These are phyloP conservation scores for Ophiosphaerella korrae DNA, from an alignment of 2,329 filamentous ascomycete species.

Conservation along the genomic window DNA sequence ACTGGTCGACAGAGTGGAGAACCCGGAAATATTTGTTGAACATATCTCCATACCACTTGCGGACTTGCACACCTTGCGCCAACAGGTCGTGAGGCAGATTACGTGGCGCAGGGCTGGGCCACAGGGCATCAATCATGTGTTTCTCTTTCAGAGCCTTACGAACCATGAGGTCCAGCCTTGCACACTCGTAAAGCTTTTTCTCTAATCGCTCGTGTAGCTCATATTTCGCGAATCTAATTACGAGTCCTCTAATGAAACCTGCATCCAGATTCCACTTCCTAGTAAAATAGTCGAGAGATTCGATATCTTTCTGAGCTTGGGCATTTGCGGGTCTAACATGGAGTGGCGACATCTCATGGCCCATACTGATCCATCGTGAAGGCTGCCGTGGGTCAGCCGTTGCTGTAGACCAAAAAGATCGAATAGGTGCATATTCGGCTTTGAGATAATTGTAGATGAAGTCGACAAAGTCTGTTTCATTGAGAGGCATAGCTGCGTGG, in stretches of 20 bases:
- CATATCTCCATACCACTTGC: constrained; percentile 47
- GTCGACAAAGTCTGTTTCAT: constrained; percentile 40
- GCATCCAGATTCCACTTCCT: constrained; percentile 39
- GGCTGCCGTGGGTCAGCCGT: constrained; percentile 38
- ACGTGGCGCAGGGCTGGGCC: constrained; percentile 39
- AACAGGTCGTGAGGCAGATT: constrained; percentile 34
- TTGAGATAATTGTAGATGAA: constrained; percentile 47
- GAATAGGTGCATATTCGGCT: constrained; percentile 45
- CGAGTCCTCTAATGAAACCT: constrained; percentile 38
- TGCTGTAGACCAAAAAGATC: constrained; percentile 44
- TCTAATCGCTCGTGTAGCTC: constrained; percentile 44
- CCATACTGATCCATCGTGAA: constrained; percentile 40
- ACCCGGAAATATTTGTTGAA: constrained; percentile 44
- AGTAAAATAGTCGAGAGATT: constrained; percentile 40
- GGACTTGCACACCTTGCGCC: constrained; percentile 39
- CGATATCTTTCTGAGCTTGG: constrained; percentile 45
- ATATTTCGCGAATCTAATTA: constrained; percentile 42
- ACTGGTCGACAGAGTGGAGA: constrained; percentile 39
- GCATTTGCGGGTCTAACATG: constrained; percentile 41
- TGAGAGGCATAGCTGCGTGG: constrained; percentile 38
- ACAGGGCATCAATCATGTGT: constrained; percentile 42
- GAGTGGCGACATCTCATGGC: constrained; percentile 39
- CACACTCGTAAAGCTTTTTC: constrained; percentile 43
- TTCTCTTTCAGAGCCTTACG: constrained; percentile 47
- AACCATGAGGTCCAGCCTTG: constrained; percentile 43